phyloP scores from a whole-genome alignment of 1,284 basidiomycete species.

The Malassezia yamatoensis region DNA sequence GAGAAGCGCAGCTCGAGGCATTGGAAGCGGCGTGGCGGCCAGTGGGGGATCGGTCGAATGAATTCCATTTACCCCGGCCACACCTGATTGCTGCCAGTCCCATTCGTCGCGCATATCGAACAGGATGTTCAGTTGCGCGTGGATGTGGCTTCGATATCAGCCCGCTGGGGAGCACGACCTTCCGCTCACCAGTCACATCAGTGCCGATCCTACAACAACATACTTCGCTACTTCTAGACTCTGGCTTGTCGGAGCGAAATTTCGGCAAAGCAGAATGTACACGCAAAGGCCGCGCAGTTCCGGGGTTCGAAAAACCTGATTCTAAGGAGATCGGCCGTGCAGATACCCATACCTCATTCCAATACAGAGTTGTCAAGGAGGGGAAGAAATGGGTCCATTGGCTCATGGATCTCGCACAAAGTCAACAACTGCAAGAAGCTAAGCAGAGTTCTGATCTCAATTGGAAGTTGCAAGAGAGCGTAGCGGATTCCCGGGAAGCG shows the following conservation, averaged over 20 bases:
- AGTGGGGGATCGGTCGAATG: background rate
- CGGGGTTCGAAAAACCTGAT: background rate
- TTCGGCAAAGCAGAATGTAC: slow-evolving; percentile 13
- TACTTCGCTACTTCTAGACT: slow-evolving; percentile 1
- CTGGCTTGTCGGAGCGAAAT: slow-evolving; percentile 11
- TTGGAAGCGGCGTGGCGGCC: slow-evolving; percentile 19
- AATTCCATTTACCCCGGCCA: slow-evolving; percentile 21
- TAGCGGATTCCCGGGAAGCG: background rate
- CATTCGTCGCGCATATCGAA: slow-evolving; percentile 28
- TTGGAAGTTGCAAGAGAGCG: background rate
- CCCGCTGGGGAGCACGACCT: background rate
- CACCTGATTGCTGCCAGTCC: slow-evolving; percentile 31
- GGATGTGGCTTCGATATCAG: background rate
- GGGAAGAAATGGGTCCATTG: slow-evolving; percentile 15
- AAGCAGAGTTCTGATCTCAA: background rate
- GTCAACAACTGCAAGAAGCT: background rate
- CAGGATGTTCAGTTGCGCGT: slow-evolving; percentile 24
- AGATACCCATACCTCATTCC: slow-evolving; percentile 3
- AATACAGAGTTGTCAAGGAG: background rate
- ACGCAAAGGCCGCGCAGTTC: background rate
- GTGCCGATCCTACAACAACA: background rate
- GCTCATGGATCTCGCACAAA: background rate
- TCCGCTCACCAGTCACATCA: background rate
- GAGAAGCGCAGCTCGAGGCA: slow-evolving; percentile 29
- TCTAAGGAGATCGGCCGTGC: slow-evolving; percentile 2